These are phyloP conservation scores for Phylloboletellus chloephorus DNA, from an alignment of 1,284 basidiomycete species.

Conservation along the genomic window DNA sequence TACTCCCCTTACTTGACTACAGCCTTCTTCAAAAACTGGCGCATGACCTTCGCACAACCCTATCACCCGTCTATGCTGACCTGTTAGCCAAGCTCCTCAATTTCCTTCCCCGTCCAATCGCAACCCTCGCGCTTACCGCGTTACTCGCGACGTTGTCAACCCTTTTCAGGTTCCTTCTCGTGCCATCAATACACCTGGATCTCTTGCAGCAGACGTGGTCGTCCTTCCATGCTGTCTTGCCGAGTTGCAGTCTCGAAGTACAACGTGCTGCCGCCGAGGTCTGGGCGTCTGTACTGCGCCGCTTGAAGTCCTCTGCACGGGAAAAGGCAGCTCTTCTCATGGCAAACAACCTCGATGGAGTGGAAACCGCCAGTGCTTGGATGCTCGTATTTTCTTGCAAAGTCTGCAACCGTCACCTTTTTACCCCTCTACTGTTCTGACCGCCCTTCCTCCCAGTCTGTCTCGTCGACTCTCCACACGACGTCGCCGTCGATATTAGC, in stretches of 20 bases:
- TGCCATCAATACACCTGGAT: slow-evolving; percentile 48
- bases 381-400: slow-evolving; percentile 67
- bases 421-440: slow-evolving; percentile 4
- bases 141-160: slow-evolving; percentile 61
- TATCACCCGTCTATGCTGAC: slow-evolving; percentile 53
- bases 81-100: slow-evolving; percentile 50
- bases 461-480: slow-evolving; percentile 77
- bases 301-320: slow-evolving; percentile 51
- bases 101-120: slow-evolving; percentile 55
- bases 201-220: slow-evolving; percentile 57
- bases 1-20: slow-evolving; percentile 8
- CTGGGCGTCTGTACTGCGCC: slow-evolving; percentile 66
- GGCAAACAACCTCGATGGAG: slow-evolving; percentile 38
- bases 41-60: slow-evolving; percentile 68
- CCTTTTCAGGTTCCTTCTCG: slow-evolving; percentile 65
- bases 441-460: slow-evolving; percentile 43
- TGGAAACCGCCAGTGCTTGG: slow-evolving; percentile 64
- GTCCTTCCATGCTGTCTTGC: slow-evolving; percentile 43
- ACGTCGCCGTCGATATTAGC: slow-evolving; percentile 59
- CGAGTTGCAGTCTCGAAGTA: slow-evolving; percentile 59
- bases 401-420: slow-evolving; percentile 37
- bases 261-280: slow-evolving; percentile 72
- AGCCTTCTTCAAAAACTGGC: slow-evolving; percentile 72
- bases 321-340: slow-evolving; percentile 50
- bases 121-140: slow-evolving; percentile 53